Conservation (phyloP, 2,329 filamentous ascomycete species). For the Fusarium pilosicola region DNA sequence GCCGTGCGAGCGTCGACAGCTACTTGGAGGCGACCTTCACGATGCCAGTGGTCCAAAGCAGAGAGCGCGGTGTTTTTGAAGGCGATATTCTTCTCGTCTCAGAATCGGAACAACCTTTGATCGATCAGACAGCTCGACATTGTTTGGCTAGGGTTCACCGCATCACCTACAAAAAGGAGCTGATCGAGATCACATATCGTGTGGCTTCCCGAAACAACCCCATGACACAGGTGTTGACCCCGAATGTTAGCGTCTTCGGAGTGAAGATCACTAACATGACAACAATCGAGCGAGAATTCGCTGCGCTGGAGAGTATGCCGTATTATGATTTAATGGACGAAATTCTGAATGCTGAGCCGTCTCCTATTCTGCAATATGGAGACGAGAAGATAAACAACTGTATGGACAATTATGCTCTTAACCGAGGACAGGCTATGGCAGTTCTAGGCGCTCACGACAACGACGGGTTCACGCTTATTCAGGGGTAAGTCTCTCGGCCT, state of each 20-base stretch:
- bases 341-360: constrained; percentile 88
- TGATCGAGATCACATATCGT: constrained; percentile 86
- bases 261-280: constrained; percentile 92
- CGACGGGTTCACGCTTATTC: constrained; percentile 95
- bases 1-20: constrained; percentile 88
- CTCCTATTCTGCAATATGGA: constrained; percentile 83
- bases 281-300: constrained; percentile 94
- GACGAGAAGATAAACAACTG: constrained; percentile 76
- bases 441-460: constrained; percentile 94
- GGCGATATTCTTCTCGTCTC: constrained; percentile 92
- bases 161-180: constrained; percentile 81
- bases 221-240: constrained; percentile 70
- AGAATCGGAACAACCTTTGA: constrained; percentile 75
- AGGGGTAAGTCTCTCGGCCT: constrained; percentile 68
- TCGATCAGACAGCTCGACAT: constrained; percentile 72
- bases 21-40: constrained; percentile 92
- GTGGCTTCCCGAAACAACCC: constrained; percentile 75
- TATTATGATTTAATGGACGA: constrained; percentile 98
- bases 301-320: constrained; percentile 86
- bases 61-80: constrained; percentile 78
- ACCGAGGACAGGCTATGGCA: constrained; percentile 88
- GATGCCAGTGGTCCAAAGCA: constrained; percentile 75
- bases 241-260: constrained; percentile 75
- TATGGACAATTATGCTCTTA: constrained; percentile 83
- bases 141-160: constrained; percentile 87